Base-by-base conservation (phyloP, 2,329 filamentous ascomycete species). In the Pyrenophora teres region DNA sequence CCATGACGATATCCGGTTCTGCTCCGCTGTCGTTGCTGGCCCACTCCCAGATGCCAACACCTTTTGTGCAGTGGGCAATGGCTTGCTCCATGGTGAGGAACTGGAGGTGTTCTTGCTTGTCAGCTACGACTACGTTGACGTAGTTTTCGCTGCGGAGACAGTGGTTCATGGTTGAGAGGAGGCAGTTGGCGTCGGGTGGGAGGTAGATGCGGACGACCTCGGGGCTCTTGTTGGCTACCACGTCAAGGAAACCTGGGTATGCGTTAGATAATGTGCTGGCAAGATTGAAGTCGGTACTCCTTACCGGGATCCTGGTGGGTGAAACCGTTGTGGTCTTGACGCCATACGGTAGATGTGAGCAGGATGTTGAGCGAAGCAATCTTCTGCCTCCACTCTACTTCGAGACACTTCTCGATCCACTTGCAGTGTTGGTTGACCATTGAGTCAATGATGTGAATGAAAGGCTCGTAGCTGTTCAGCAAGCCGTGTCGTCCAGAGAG, bases 351-450 rank as follows among this genome's bases (percentile, higher is more conserved):
- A 2, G 87, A 85, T 1, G 89, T 92, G 46, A 92, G 80, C 12
- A 92, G 81, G 60, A 92, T 91, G 76, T 92, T 92, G 62, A 92
- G 83, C 0, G 88, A 91, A 7, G 88, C 82, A 9, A 92, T 77
- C 71, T 87, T 87, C 62, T 80, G 83, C 44, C 89, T 84, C 89
- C 89, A 92, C 64, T 88, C 84, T 16, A 92, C 86, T 67, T 92
- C 88, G n/a, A 86, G 77, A 59, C 85, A 89, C 76, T 92, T 92
- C 72, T 92, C 88, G 43, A 92, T 82, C 88, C 88, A 92, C 73
- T 92, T 92, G 78, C 87, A 90, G 75, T 92, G 88, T 76, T 90
- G 88, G 71, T 90, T 91, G 54, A 92, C 88, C 88, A 92, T 92
- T 1, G 87, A 90, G 72, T 92, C 88, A 63, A 92, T 90, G 64